Base-by-base conservation (phyloP, 2,329 filamentous ascomycete species). In the Podosphaera xanthii region DNA sequence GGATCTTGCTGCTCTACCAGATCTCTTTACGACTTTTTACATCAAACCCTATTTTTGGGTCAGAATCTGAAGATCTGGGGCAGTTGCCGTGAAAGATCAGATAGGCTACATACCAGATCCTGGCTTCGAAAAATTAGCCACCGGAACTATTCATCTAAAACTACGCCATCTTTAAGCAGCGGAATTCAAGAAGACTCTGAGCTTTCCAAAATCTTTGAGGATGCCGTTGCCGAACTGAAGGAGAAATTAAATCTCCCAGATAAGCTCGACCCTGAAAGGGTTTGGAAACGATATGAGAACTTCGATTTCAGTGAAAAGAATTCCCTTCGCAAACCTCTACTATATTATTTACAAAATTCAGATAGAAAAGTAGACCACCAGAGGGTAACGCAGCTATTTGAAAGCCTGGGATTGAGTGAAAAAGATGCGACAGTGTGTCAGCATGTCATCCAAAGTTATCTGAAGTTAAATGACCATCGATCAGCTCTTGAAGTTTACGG, bases 351-450 rank as follows among this genome's bases (percentile, higher is more conserved):
- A 10, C 69, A 70, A 6, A 63, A 61, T n/a, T 76, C 75, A 9
- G 60, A 64, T 49, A 62, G 67, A 10, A 42, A 65, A 2, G 56
- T 70, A 33, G 71, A 78, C 64, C 67, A 71, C 12, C 69, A 70
- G 60, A 72, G 74, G 54, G 69, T 71, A 22, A 69, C 73, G 56
- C 62, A 69, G n/a, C 61, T 80, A 7, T 80, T 80, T 63, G 65
- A 73, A 35, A 44, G 44, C 8, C 46, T 66, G 10, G 57, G 57
- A n/a, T 34, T 53, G 36, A 59, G 69, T 7, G 59, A 70, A 44
- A 72, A 75, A 34, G 70, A 68, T 2, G 63, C 68, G 6, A 67
- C 69, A 3, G 72, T 75, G 58, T 80, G 78, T 64, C 65, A 70
- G 58, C 65, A 70, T 48, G 70, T 73, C 34, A 71, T 75, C 31